A percentile compares a stretch with the other conserved stretches of the same genome.
phyloP scores from a whole-genome alignment of 2,329 filamentous ascomycete genomes.

The Akanthomyces lecanii region DNA sequence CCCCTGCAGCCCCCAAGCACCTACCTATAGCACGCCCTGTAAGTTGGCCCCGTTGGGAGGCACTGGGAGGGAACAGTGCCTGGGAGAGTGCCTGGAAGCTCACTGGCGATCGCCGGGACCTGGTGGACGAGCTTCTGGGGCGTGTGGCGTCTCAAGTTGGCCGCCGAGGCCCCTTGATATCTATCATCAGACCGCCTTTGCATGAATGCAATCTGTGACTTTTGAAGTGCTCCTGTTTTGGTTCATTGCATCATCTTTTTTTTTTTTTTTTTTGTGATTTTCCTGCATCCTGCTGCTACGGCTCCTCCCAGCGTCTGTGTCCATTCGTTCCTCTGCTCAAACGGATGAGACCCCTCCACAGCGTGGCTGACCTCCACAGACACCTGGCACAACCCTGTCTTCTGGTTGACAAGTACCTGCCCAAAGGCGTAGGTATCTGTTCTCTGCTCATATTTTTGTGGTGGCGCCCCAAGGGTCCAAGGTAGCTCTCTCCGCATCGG shows the following conservation, averaged over 20 bases:
- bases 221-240: background rate
- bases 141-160: constrained; percentile 14
- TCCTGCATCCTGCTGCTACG: background rate
- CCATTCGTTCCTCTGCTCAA: too few relatives aligned
- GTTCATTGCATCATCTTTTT: background rate
- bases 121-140: constrained; percentile 10
- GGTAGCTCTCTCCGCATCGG: background rate
- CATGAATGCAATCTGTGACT: constrained; percentile 6
- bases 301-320: background rate
- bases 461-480: background rate
- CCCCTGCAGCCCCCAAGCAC: too few relatives aligned
- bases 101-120: constrained; percentile 1
- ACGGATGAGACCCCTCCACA: background rate
- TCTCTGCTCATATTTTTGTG: background rate
- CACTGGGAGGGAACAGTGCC: background rate
- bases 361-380: background rate
- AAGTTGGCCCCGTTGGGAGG: background rate
- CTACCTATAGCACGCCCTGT: background rate
- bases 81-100: background rate
- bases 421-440: background rate
- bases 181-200: background rate
- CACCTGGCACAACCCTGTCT: background rate
- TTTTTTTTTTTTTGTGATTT: background rate
- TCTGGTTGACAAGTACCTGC: background rate
- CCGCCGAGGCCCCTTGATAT: constrained; percentile 2